phyloP scores from a whole-genome alignment of 2,329 filamentous ascomycete genomes.

The Botryotinia globosa region DNA sequence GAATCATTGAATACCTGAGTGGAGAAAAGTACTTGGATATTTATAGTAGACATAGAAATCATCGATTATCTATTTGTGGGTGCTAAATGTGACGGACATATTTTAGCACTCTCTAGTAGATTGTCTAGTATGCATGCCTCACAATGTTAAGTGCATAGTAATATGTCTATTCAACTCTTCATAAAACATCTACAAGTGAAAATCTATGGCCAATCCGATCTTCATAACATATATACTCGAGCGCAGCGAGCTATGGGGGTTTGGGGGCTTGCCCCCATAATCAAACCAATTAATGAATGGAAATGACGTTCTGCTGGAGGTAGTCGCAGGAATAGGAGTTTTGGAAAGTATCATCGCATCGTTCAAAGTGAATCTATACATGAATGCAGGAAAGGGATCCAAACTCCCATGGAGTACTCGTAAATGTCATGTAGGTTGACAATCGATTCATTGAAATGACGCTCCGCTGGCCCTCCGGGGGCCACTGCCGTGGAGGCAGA shows the following conservation, averaged over 20 bases:
- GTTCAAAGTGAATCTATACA: too few species aligned
- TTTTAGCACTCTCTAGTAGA: background rate
- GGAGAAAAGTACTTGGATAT: background rate
- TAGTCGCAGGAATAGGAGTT: too few species aligned
- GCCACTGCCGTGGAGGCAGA: background rate
- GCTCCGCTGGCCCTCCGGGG: background rate
- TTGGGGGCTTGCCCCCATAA: background rate
- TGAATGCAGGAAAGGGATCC: too few species aligned
- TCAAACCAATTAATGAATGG: background rate
- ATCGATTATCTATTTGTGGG: background rate
- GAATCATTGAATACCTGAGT: background rate
- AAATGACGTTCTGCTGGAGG: background rate
- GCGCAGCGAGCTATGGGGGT: background rate
- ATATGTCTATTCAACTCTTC: too few species aligned
- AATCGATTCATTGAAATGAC: too few species aligned
- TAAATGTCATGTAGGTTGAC: too few species aligned
- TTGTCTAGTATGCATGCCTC: background rate
- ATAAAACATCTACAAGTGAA: background rate
- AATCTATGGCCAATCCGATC: background rate
- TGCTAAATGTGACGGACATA: background rate
- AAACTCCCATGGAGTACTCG: too few species aligned
- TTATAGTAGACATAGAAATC: background rate
- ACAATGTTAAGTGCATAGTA: background rate
- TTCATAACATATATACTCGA: background rate
- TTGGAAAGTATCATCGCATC: too few species aligned